Conservation (phyloP, 306 rosid species). For the Fagus sylvatica region DNA sequence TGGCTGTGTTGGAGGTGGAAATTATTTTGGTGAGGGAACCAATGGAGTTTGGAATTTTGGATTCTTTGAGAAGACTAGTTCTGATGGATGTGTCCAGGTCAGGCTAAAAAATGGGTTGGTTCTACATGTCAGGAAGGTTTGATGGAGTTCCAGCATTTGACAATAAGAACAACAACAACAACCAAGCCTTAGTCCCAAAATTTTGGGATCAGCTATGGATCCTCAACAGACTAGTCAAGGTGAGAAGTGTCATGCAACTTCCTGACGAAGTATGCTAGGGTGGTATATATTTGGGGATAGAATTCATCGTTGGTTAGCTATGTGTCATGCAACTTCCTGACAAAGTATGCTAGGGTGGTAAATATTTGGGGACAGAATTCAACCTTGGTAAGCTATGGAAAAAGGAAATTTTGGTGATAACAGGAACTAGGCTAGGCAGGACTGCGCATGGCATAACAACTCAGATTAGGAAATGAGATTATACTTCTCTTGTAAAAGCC, state of each 20-base stretch:
- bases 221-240: too few species aligned
- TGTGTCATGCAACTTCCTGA: neutral
- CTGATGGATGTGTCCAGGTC: neutral
- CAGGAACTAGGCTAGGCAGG: neutral
- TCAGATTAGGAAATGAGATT: neutral
- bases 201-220: too few species aligned
- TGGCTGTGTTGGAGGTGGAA: too few species aligned
- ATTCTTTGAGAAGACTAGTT: neutral
- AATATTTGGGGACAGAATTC: neutral
- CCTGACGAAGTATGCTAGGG: too few species aligned
- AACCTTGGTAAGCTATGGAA: neutral
- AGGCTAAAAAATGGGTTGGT: neutral
- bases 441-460: neutral
- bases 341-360: neutral
- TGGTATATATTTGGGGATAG: too few species aligned
- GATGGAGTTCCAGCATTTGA: neutral
- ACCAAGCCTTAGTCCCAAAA: too few species aligned
- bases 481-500: neutral
- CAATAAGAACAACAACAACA: neutral
- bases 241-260: too few species aligned
- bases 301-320: too few species aligned
- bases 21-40: too few species aligned
- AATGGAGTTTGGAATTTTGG: neutral
- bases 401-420: neutral
- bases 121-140: neutral